Percentiles rank a stretch among this genome's conserved stretches.
These are phyloP conservation scores for Peronospora tabacina DNA, from an alignment of 352 stramenopile species.

Conservation along the genomic window DNA sequence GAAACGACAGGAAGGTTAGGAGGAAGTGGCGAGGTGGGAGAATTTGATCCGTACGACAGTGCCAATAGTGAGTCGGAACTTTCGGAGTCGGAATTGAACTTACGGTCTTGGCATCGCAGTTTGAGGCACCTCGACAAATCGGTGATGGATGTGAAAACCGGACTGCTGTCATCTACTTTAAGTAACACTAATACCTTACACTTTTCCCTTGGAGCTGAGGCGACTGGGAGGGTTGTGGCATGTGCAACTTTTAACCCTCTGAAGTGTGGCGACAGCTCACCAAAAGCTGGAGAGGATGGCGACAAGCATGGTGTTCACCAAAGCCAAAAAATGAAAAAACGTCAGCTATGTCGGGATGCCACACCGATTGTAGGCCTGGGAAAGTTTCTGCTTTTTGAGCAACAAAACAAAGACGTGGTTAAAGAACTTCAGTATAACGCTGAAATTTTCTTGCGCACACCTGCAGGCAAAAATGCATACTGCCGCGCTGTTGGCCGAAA, in stretches of 20 bases:
- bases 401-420: conserved; percentile 88
- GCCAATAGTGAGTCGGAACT: conserved; percentile 82
- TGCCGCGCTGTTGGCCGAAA: conserved; percentile 59
- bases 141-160: conserved; percentile 22
- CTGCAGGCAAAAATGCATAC: conserved; percentile 64
- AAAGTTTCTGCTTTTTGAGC: conserved; percentile 83
- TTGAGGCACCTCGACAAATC: conserved; percentile 24
- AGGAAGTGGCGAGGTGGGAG: conserved; percentile 24
- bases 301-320: conserved; percentile 23
- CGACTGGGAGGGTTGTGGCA: conserved; percentile 71
- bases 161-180: conserved; percentile 16
- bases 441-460: conserved; percentile 68
- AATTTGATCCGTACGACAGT: conserved; percentile 63
- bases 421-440: conserved; percentile 87
- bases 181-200: conserved; percentile 55
- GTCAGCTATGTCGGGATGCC: conserved; percentile 60
- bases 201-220: conserved; percentile 78
- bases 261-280: conserved; percentile 22
- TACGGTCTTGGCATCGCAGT: conserved; percentile 25
- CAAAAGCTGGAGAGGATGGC: conserved; percentile 12
- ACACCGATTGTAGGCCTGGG: conserved; percentile 59
- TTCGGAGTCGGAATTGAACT: conserved; percentile 56
- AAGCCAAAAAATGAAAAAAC: conserved; percentile 66
- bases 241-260: conserved; percentile 66
- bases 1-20: conserved; percentile 25